These are phyloP conservation scores for Conoideocrella luteorostrata DNA, from an alignment of 2,329 filamentous ascomycete species.

Conservation along the genomic window DNA sequence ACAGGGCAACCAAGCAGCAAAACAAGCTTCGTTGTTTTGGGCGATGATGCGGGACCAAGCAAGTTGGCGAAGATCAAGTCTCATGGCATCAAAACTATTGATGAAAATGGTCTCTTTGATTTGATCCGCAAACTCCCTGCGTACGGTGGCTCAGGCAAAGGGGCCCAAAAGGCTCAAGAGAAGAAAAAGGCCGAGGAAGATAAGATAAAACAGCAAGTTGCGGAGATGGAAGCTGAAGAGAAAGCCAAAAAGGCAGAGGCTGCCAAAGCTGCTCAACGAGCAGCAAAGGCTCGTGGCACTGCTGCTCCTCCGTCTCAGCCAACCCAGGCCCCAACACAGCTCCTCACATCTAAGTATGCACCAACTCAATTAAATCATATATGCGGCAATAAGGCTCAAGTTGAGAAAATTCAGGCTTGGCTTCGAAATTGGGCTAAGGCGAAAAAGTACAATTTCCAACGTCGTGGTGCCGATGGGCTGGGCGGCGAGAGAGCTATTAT, in stretches of 20 bases:
- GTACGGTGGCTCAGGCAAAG: conserved; percentile 80
- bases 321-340: conserved; percentile 48
- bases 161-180: conserved; percentile 75
- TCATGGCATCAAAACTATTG: conserved; percentile 79
- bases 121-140: conserved; percentile 76
- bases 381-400: conserved; percentile 85
- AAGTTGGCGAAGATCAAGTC: conserved; percentile 83
- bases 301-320: conserved; percentile 29
- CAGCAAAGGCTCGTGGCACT: conserved; percentile 24
- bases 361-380: conserved; percentile 80
- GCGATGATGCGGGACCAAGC: conserved; percentile 84
- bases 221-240: conserved; percentile 81
- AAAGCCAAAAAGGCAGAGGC: conserved; percentile 49
- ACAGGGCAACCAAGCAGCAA: conserved; percentile 81
- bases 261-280: conserved; percentile 41
- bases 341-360: conserved; percentile 96
- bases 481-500: conserved; percentile 85
- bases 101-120: conserved; percentile 86
- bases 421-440: conserved; percentile 73
- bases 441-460: conserved; percentile 74
- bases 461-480: conserved; percentile 75
- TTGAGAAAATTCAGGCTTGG: conserved; percentile 88
- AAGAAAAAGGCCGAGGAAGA: conserved; percentile 82
- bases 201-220: conserved; percentile 72
- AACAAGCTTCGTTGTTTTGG: conserved; percentile 89